Evolutionary conservation across 2,329 filamentous ascomycete genomes (phyloP), one percentile per base, ranked within the genome.

Genomic region (Fusarium metavorans): DNA sequence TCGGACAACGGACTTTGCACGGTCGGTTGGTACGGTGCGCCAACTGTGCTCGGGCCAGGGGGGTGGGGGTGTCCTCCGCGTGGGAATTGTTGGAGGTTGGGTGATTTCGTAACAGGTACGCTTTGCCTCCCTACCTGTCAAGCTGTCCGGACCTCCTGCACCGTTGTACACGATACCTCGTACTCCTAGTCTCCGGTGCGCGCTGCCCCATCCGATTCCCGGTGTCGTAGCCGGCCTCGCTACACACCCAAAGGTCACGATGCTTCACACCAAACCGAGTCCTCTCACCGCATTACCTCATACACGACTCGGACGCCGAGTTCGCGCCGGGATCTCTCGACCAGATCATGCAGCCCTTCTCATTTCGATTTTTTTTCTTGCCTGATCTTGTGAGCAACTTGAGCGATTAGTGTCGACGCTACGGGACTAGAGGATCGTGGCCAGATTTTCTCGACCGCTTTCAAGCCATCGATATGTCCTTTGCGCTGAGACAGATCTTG

Each of bases 281-380:
- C 61, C 68, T 67, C 72, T 79, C 77, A 79, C 77, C 77, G 77
- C 77, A 79, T 79, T 79, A 79, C 77, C 74, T 79, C 77, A 79
- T 79, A 76, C 77, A 73, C 74, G 69, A 79, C 71, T 77, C 70
- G 68, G 73, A 74, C 74, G 77, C 77, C 77, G 76, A 79, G 70
- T 73, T 78, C 76, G 74, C 73, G 73, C 77, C 77, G 77, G 77
- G 71, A 72, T 78, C 70, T 66, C 64, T 78, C 62, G 70, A 76
- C 76, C 64, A 73, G 62, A 74, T 73, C 70, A 76, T 76, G 76
- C 77, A 76, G 72, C 68, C 65, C 65, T 73, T 70, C 54, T 70
- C 64, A 70, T 73, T 78, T 74, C 58, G 66, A 61, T 67, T 43
- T 68, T 71, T 72, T 67, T 67, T 45, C 67, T 76, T 74, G 66